Conservation (phyloP, 116 monocot species). For the Zostera marina region DNA sequence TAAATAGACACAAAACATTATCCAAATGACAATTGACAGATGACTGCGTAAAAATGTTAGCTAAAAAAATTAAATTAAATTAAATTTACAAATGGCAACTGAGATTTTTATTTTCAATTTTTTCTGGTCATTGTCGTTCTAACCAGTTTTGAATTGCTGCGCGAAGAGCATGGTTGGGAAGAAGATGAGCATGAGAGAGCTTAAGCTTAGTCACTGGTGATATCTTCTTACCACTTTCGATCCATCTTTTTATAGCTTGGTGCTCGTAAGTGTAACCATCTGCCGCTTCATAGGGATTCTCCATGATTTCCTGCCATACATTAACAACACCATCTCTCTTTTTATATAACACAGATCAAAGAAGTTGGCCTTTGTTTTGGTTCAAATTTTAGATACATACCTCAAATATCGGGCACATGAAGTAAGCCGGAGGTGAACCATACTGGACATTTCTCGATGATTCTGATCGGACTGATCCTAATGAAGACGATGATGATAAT, state of each 20-base stretch:
- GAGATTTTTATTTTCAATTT: not conserved
- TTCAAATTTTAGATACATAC: slow-evolving; percentile 7
- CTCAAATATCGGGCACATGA: slow-evolving; percentile 59
- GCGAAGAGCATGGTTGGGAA: slow-evolving; percentile 50
- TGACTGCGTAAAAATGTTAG: no score
- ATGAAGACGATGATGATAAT: slow-evolving; percentile 4
- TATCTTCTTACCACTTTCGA: slow-evolving; percentile 24
- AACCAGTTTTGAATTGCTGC: slow-evolving; percentile 65
- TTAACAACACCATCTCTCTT: no score
- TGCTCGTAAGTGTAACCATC: slow-evolving; percentile 49
- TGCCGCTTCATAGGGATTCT: slow-evolving; percentile 38
- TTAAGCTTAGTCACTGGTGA: slow-evolving; percentile 63
- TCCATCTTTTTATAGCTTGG: slow-evolving; percentile 40
- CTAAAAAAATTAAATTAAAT: no score
- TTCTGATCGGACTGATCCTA: not conserved
- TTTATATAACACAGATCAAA: no score
- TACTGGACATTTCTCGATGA: slow-evolving; percentile 10
- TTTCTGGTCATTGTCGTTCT: slow-evolving; percentile 5
- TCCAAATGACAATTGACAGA: no score
- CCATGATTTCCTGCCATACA: slow-evolving; percentile 41
- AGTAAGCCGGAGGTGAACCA: slow-evolving; percentile 41
- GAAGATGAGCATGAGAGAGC: slow-evolving; percentile 28
- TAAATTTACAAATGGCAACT: no score
- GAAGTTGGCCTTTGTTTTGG: no score
- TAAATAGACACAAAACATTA: no score